These are phyloP conservation scores for Ogataea henricii DNA, from an alignment of 805 yeast species.

Conservation along the genomic window DNA sequence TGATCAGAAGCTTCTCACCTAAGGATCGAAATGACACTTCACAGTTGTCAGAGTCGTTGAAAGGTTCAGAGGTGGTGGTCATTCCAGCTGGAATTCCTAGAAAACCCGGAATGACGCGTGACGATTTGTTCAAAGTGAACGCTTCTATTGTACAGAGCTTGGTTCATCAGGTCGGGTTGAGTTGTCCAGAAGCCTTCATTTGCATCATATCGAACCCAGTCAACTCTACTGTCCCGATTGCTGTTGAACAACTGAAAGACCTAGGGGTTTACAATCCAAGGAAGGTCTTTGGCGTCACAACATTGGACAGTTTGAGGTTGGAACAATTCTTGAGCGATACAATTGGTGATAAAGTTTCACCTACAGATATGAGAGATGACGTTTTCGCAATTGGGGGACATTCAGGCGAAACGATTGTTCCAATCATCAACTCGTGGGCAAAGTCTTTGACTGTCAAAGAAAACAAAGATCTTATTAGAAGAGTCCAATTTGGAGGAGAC, in stretches of 20 bases:
- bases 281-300: constrained; percentile 57
- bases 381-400: constrained; percentile 80
- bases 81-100: constrained; percentile 66
- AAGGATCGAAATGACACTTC: constrained; percentile 26
- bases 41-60: constrained; percentile 42
- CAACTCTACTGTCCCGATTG: constrained; percentile 61
- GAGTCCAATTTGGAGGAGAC: constrained; percentile 88
- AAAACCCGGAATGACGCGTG: constrained; percentile 67
- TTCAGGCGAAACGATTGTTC: constrained; percentile 91
- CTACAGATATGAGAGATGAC: constrained; percentile 59
- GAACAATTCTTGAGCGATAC: constrained; percentile 72
- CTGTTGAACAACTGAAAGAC: constrained; percentile 54
- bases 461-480: constrained; percentile 62
- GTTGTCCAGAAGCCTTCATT: constrained; percentile 51
- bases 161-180: constrained; percentile 50
- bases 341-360: constrained; percentile 29
- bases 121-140: constrained; percentile 58
- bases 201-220: constrained; percentile 61
- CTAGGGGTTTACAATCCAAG: constrained; percentile 52
- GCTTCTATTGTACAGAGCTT: constrained; percentile 52
- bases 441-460: constrained; percentile 37
- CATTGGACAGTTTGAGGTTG: constrained; percentile 63
- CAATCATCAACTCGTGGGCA: constrained; percentile 52
- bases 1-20: constrained; percentile 43
- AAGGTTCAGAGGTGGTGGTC: constrained; percentile 48